A percentile compares a stretch with the other conserved stretches of the same genome.
These are phyloP conservation scores for Phoenix roebelenii DNA, from an alignment of 176 grass and related monocot genomes.

Conservation along the genomic window DNA sequence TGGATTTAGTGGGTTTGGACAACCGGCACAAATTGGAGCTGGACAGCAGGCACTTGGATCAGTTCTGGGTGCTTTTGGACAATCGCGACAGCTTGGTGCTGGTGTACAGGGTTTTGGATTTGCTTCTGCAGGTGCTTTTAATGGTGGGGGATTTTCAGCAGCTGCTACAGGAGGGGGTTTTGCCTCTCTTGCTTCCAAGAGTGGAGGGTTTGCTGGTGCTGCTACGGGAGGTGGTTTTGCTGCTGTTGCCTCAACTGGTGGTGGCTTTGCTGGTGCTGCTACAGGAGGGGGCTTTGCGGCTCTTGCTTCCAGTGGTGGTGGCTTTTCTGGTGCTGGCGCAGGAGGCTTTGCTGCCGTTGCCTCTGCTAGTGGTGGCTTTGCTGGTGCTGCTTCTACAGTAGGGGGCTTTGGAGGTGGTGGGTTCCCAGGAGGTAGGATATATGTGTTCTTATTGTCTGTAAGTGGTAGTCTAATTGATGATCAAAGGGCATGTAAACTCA, in stretches of 20 bases:
- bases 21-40: slow-evolving; percentile 32
- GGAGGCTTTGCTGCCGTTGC: slow-evolving; percentile 38
- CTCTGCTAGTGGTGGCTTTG: slow-evolving; percentile 29
- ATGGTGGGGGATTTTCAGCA: slow-evolving; percentile 47
- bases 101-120: slow-evolving; percentile 20
- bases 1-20: slow-evolving; percentile 78
- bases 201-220: slow-evolving; percentile 58
- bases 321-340: slow-evolving; percentile 58
- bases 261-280: slow-evolving; percentile 15
- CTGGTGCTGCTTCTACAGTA: slow-evolving; percentile 9
- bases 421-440: slow-evolving; percentile 43
- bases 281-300: slow-evolving; percentile 4
- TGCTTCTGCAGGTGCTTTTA: slow-evolving; percentile 22
- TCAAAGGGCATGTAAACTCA: too few species aligned
- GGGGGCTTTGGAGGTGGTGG: slow-evolving; percentile 19
- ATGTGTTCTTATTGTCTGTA: neutral
- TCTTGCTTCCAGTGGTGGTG: slow-evolving; percentile 41
- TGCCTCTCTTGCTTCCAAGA: slow-evolving; percentile 35
- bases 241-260: slow-evolving; percentile 21
- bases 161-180: slow-evolving; percentile 59
- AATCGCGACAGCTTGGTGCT: slow-evolving; percentile 76
- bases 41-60: slow-evolving; percentile 78
- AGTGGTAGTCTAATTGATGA: too few species aligned
- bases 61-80: slow-evolving; percentile 88
- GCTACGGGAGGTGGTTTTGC: slow-evolving; percentile 57